Evolutionary conservation across 768 basidiomycete species (phyloP), one percentile per base, ranked within the genome.

Genomic region (Boletus vermiculosoides): DNA sequence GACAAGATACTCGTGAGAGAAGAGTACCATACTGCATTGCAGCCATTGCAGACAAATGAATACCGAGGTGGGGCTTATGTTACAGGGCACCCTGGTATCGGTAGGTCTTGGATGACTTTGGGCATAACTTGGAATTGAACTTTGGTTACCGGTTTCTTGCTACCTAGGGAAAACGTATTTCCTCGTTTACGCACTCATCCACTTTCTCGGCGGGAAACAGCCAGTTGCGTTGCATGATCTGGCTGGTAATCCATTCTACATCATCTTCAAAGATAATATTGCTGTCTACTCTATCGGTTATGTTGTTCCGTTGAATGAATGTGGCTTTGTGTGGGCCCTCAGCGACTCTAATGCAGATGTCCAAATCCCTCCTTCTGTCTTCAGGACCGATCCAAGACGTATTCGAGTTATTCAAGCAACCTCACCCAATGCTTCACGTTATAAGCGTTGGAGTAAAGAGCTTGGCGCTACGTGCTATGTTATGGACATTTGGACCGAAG

Each of bases 291-390:
- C 40, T 31, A 1, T 28, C 6, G 4, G 0, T 0, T 1, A 10
- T 0, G 5, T 0, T 0, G 0, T 0, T 1, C 40, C 30, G 3
- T 5, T 52, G 13, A 2, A 16, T 2, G 1, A 11, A 13, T 15
- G 11, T 4, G 9, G 9, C 33, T 1, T 34, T 4, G 33, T 34
- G 4, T 15, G 33, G 33, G 33, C 33, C 13, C 33, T 34, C 33
- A 34, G 13, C 11, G 33, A 15, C 4, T 13, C 33, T 0, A 34
- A 34, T 34, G 33, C 13, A 5, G 3, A 34, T 15, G 5, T 13
- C 33, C 2, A 30, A 30, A 30, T 30, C 28, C 28, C 28, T 30
- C 28, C 28, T 30, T 2, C 25, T 25, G 25, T 25, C 25, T 25
- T 25, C 25, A 25, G 25, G 25, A 25, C 3, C 2, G 25, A 25